phyloP scores from a whole-genome alignment of 2,329 filamentous ascomycete species.

The Botrytis porri region DNA sequence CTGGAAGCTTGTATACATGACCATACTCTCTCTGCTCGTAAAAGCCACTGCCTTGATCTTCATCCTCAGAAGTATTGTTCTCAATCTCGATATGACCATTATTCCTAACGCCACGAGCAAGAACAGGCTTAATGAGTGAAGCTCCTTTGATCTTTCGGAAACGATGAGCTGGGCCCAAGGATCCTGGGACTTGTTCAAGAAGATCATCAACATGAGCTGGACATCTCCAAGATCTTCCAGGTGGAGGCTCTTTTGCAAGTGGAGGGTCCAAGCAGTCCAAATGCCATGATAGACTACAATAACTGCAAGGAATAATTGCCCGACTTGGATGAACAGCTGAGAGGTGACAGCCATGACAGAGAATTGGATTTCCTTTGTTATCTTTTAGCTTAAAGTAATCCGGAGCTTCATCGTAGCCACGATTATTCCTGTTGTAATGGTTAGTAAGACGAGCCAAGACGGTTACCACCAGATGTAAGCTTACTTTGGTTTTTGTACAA shows the following conservation, averaged over 20 bases:
- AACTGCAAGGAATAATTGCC: conserved; percentile 82
- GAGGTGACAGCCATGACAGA: conserved; percentile 74
- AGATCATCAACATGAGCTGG: conserved; percentile 82
- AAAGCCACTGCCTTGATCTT: conserved; percentile 49
- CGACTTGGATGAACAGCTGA: conserved; percentile 57
- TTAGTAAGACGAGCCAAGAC: conserved; percentile 20
- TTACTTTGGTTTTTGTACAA: conserved; percentile 57
- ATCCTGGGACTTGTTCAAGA: conserved; percentile 55
- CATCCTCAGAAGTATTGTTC: conserved; percentile 54
- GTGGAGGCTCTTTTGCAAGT: conserved; percentile 71
- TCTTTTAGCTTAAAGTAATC: conserved; percentile 70
- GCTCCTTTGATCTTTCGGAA: conserved; percentile 59
- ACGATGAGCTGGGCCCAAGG: conserved; percentile 58
- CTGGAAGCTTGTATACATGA: conserved; percentile 61
- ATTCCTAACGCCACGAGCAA: conserved; percentile 64
- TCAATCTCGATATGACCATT: conserved; percentile 71
- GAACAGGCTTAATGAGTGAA: conserved; percentile 50
- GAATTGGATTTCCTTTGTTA: conserved; percentile 67
- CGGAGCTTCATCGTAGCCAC: conserved; percentile 57
- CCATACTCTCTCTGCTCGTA: conserved; percentile 60
- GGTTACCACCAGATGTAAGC: conserved; percentile 34
- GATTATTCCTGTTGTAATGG: conserved; percentile 44
- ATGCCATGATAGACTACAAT: conserved; percentile 82
- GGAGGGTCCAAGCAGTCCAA: conserved; percentile 88
- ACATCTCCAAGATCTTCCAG: conserved; percentile 78